Evolutionary conservation across 495 filamentous ascomycete genomes (phyloP), one percentile per base, ranked within the genome.

Genomic region (Neurospora africana): DNA sequence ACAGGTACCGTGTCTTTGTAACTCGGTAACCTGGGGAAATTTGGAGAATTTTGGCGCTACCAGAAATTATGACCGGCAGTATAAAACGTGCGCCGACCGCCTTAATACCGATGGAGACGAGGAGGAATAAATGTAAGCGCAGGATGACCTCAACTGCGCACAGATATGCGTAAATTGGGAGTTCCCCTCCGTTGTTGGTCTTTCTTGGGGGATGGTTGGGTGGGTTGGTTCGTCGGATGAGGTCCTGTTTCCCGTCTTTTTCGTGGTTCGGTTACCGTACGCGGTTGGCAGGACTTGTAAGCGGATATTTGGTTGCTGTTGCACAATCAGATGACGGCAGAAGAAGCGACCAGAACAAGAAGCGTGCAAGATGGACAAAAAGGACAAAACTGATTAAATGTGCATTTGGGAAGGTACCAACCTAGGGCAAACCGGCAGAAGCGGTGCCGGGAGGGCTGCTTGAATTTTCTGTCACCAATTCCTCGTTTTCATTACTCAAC

Each of bases 401-500:
- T n/a, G n/a, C n/a, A n/a, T n/a, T n/a, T n/a, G n/a, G 23, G 23
- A 30, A 61, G 3, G 27, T 33, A 61, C 53, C n/a, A n/a, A n/a
- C n/a, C 13, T 65, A 33, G 53, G 53, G 53, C 53, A 65, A 61
- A 65, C 15, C 53, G 27, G 53, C 53, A 65, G 9, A 23, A 19
- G 53, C 53, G 13, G 53, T 65, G 53, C 53, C 27, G 53, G 53
- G 53, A 65, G 27, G 53, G 53, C 15, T 61, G 27, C 53, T 65
- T 65, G 53, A 65, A 65, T 65, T 65, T 65, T 65, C 53, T 33
- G 27, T 65, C 53, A 35, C 53, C 27, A 65, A 17, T 2, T 19
- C 53, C 6, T 7, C 15, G 58, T 73, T 43, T 69, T 47, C 38
- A 70, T 72, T 71, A 74, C 72, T 69, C 53, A 39, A 61, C 44